Evolutionary conservation across 371 early-diverging fungal species (phyloP), one percentile per base, ranked within the genome.

Genomic region (Sporodiniella umbellata): DNA sequence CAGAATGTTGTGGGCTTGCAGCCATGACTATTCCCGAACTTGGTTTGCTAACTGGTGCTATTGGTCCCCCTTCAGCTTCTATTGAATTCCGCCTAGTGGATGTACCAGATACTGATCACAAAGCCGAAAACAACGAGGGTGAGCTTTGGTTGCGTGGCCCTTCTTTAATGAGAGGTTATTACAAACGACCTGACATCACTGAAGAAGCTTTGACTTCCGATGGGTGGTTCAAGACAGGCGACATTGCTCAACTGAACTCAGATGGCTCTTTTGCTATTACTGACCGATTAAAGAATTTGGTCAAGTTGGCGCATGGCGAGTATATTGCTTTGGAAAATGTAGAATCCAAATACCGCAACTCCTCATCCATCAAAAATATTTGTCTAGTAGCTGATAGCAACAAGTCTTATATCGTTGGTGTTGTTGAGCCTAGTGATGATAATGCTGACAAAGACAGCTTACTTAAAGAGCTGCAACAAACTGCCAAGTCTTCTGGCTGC

Each of bases 191-290:
- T 2, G 80, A 74, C 38, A 79, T 90, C 18, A 98, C 97, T 2
- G 68, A 71, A 23, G 88, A 90, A 46, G 75, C 89, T 1, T 61
- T 97, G 28, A 87, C 85, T 8, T 60, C 68, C 2, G 95, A 95
- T 42, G 93, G 95, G 2, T 99, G 95, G 95, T 80, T 98, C 56
- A 87, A 88, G 63, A 97, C 99, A 3, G 98, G 99, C 4, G 99
- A 98, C 60, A 85, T 99, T 64, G 98, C 91, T 11, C 69, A 68
- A 22, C 62, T 96, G 38, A 83, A 90, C 44, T 60, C 72, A 22
- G 75, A 85, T 47, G 97, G 95, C 2, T 81, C 73, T 3, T 59
- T 76, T 46, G 51, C 66, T 11, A 76, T 92, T 61, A 91, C 89
- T 42, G 95, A 95, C 65, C 79, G 95, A 48, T 83, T 83, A 40